Base-by-base conservation (phyloP, 176 grass and related monocot genomes). In the Oryza meyeriana region DNA sequence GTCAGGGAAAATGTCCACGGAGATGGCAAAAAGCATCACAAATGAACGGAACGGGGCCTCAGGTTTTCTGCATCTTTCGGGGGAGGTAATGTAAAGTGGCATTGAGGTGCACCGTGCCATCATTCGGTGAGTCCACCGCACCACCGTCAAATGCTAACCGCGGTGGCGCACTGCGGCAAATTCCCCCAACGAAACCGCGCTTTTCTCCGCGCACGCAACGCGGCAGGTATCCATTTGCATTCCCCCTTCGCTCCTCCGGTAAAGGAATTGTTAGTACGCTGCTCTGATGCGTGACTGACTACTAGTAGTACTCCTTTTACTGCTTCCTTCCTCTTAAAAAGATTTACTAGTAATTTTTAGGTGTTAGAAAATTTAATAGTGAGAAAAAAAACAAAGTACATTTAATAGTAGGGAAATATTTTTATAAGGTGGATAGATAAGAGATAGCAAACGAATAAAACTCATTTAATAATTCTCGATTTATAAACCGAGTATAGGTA, bases 121-220 rank as follows among this genome's bases (percentile, higher is more conserved):
- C 55, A 25, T 59, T 59, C 22, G 61, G 61, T 18, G 61, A 20
- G 61, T 26, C 69, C 55, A 36, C 65, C 65, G 71, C 55, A 36
- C 65, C 65, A 78, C 71, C 65, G 41, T n/a, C 36, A 11, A 34
- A 32, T 27, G 59, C 8, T 22, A 31, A 4, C 22, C 45, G 16
- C 41, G 28, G 65, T 69, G 65, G 67, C 67, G 79, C 83, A 70
- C 55, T 71, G 65, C 61, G 63, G 17, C 55, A 24, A 16, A 12
- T 12, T 7, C 10, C 20, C 20, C 47, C 29, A 66, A 32, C 31
- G 5, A 48, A 79, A 14, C 29, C 63, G 63, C 63, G n/a, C 78
- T 38, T 80, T 48, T 8, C 26, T 30, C 20, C 10, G 34, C 58
- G 10, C 58, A 65, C 61, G 61, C 68, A 41, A 78, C 17, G 55